Evolutionary conservation across 495 filamentous ascomycete species (phyloP).

Genomic region (Ascobolus immersus): DNA sequence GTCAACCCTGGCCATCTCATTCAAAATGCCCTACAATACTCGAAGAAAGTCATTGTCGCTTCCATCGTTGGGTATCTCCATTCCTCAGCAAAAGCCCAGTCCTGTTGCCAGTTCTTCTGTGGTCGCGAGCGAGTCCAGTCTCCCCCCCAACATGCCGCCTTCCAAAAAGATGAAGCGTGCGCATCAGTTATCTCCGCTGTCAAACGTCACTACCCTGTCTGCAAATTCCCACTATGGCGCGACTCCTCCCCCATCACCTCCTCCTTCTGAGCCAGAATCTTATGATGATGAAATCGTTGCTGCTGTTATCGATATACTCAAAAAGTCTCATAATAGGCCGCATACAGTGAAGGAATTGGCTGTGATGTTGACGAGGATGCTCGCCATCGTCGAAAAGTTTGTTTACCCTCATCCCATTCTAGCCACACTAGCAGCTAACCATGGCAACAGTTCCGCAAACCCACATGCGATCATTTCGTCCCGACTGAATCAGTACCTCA

Average conservation of each 20-base stretch:
- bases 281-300: slow-evolving; percentile 92
- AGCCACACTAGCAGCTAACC: slow-evolving; percentile 1
- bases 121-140: too few species aligned
- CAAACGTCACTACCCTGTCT: slow-evolving; percentile 20
- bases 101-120: slow-evolving; percentile 25
- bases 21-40: slow-evolving; percentile 97
- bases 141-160: slow-evolving; percentile 38
- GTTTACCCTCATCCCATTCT: slow-evolving; percentile 15
- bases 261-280: slow-evolving; percentile 45
- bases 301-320: slow-evolving; percentile 69
- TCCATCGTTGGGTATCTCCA: slow-evolving; percentile 73
- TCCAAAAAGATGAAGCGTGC: slow-evolving; percentile 63
- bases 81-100: slow-evolving; percentile 49
- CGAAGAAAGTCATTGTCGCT: slow-evolving; percentile 89
- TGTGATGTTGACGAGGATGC: slow-evolving; percentile 42
- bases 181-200: too few species aligned
- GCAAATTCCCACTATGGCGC: slow-evolving; percentile 30
- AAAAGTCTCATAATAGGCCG: slow-evolving; percentile 76
- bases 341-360: slow-evolving; percentile 90
- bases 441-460: slow-evolving; percentile 58
- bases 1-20: too few species aligned
- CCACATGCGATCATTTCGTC: slow-evolving; percentile 87
- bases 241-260: slow-evolving; percentile 73
- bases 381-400: slow-evolving; percentile 77
- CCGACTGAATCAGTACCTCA: slow-evolving; percentile 64